A percentile compares a stretch with the other conserved stretches of the same genome.
These are phyloP conservation scores for Chlorella sp. DNA, from an alignment of 139 green algal species.

Conservation along the genomic window DNA sequence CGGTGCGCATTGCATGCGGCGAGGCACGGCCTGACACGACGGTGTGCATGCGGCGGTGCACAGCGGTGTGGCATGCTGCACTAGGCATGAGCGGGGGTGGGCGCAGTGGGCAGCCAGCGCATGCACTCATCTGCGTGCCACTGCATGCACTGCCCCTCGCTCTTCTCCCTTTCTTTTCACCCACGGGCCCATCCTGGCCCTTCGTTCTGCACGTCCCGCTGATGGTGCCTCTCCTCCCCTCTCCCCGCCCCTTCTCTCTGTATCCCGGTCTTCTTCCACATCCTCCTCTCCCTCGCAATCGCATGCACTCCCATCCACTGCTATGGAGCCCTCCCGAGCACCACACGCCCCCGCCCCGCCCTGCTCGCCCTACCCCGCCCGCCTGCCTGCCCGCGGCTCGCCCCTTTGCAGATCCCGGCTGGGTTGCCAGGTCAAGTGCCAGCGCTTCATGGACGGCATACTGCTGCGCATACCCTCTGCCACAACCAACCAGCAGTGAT, in stretches of 20 bases:
- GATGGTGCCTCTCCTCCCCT: not conserved
- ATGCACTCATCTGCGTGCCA: not conserved
- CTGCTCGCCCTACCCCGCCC: not conserved
- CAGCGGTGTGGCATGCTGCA: not conserved
- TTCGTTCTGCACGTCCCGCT: not conserved
- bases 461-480: constrained; percentile 17
- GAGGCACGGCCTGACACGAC: too few species aligned
- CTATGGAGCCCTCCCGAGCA: not conserved
- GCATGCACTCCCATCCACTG: too few species aligned
- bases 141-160: not conserved
- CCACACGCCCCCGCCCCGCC: not conserved
- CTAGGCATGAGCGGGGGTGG: too few species aligned
- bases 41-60: not conserved
- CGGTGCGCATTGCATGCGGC: too few species aligned
- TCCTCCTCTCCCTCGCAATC: not conserved
- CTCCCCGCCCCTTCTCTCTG: not conserved
- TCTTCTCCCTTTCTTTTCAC: not conserved
- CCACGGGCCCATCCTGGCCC: not conserved
- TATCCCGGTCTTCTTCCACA: not conserved
- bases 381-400: not conserved
- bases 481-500: constrained; percentile 12
- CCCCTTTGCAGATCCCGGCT: constrained; percentile 19
- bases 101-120: too few species aligned
- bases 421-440: constrained; percentile 37
- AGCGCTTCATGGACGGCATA: constrained; percentile 28